Conservation (phyloP, 805 yeast species). For the Schwanniomyces vanrijiae region DNA sequence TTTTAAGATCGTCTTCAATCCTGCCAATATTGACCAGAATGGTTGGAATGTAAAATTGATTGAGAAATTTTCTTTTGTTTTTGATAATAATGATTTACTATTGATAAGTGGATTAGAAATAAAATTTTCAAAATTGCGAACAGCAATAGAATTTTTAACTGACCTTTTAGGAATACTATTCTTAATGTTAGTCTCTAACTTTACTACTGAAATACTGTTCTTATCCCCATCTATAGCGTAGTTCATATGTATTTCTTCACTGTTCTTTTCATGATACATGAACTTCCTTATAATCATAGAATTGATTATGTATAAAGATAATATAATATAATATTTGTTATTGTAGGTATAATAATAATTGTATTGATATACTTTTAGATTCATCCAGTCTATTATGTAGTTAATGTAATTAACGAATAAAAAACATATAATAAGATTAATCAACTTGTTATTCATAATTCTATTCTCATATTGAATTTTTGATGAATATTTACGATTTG, state of each 20-base stretch:
- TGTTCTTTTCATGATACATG: neutral
- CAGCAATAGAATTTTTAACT: slow-evolving; percentile 13
- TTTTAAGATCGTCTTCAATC: slow-evolving; percentile 28
- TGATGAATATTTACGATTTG: slow-evolving; percentile 6
- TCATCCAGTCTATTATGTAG: slow-evolving; percentile 15
- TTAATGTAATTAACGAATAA: slow-evolving; percentile 18
- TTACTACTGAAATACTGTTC: neutral
- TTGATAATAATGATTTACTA: slow-evolving; percentile 13
- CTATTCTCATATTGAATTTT: slow-evolving; percentile 13
- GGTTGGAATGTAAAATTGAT: slow-evolving; percentile 30
- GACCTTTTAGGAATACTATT: neutral
- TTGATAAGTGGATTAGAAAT: slow-evolving; percentile 22
- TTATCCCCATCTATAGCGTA: neutral
- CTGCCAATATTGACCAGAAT: slow-evolving; percentile 44
- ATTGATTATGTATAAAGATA: slow-evolving; percentile 3
- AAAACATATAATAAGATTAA: slow-evolving; percentile 21
- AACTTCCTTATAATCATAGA: slow-evolving; percentile 3
- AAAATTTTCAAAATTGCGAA: slow-evolving; percentile 27
- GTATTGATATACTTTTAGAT: slow-evolving; percentile 1
- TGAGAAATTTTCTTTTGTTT: slow-evolving; percentile 5
- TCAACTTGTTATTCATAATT: slow-evolving; percentile 12
- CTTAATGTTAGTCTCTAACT: neutral
- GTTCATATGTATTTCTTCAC: neutral
- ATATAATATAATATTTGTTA: slow-evolving; percentile 5
- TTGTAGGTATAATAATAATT: slow-evolving; percentile 6